Evolutionary conservation across 306 rosid species (phyloP), one percentile per base, ranked within the genome.

Genomic region (Arachis stenosperma): DNA sequence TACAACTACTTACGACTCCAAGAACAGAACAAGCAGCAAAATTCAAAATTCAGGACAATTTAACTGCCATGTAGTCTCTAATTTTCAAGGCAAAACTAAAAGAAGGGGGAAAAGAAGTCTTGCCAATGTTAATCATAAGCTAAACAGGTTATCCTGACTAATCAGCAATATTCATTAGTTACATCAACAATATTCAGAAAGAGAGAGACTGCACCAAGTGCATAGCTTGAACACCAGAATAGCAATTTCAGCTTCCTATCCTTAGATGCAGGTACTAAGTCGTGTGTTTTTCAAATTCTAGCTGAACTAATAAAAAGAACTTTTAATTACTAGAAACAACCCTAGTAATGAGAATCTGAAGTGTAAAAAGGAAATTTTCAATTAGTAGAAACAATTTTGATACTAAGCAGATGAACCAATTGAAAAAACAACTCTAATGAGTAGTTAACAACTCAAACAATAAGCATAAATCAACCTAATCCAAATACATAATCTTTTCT

Each of bases 41-140:
- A 33, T 33, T 4, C 37, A 33, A 71, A 13, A 57, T 27, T 43
- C 66, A 29, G 8, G 12, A 12, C 44, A 27, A 27, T 27, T 22
- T 48, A 68, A 52, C 7, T 52, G 7, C 37, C 47, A 67, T 30
- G 36, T 37, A 68, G 73, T 52, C 39, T 68, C 2, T 6, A 6
- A 36, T 68, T 52, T 57, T 52, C 50, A 40, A 52, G 61, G 33
- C 50, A 51, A 68, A 15, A 11, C 53, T 17, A 69, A 70, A n/a
- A 70, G 9, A 67, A 0, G 2, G 51, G 27, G 27, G 1, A 22
- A 22, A 22, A 22, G 27, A 22, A 22, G 33, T 67, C 36, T 50
- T 33, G n/a, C n/a, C 14, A 7, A 40, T 37, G 14, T 9, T 52
- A 53, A 69, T 62, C 39, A 9, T 53, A 22, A 53, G 69, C 54